phyloP scores from a whole-genome alignment of 306 rosid species.

The Erythrophleum fordii region DNA sequence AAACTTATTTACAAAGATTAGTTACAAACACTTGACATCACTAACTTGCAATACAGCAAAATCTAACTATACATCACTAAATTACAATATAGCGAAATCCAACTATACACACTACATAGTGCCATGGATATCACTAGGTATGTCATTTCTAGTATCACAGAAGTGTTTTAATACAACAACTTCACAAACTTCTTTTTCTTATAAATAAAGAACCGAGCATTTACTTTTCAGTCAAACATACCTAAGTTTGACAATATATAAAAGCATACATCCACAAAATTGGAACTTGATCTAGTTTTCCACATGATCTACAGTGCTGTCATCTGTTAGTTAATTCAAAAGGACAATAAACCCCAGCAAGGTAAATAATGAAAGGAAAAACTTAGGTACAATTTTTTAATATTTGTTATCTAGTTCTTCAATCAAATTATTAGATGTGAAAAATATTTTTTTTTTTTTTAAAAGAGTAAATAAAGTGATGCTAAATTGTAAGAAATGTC shows the following conservation, averaged over 20 bases:
- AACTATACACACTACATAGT: constrained; percentile 14
- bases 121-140: constrained; percentile 24
- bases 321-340: constrained; percentile 38
- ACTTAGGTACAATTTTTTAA: not conserved
- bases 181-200: not conserved
- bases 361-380: constrained; percentile 16
- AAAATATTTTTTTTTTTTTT: not conserved
- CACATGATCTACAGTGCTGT: constrained; percentile 1
- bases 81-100: not conserved
- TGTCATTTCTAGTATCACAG: constrained; percentile 15
- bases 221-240: constrained; percentile 6
- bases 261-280: constrained; percentile 27
- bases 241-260: constrained; percentile 33
- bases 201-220: not conserved
- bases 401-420: not conserved
- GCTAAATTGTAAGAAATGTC: not conserved
- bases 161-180: constrained; percentile 20
- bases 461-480: not conserved
- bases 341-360: constrained; percentile 21
- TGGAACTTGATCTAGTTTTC: constrained; percentile 36
- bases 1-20: not conserved
- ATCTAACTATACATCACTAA: constrained; percentile 3
- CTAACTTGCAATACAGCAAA: not conserved
- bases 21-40: not conserved
- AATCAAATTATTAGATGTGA: not conserved